Evolutionary conservation across 73 alveolate genomes (phyloP), one percentile per base, ranked within the genome.

Genomic region (Tetrahymena malaccensis): DNA sequence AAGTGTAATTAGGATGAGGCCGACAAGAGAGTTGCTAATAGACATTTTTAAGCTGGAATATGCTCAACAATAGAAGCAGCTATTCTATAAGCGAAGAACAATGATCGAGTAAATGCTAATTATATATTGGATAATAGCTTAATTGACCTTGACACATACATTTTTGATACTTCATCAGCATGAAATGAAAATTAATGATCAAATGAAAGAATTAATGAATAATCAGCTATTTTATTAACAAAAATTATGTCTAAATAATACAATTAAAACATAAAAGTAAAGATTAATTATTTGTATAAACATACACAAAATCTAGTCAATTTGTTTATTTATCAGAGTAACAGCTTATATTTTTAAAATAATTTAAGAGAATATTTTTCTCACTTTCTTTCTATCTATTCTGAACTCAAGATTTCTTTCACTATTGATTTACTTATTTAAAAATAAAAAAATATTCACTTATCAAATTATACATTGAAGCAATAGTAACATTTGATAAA

Each of bases 1-100:
- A 55, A 95, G 43, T 43, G 96, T 34, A 34, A 85, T 55, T 43
- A 85, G n/a, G 93, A 94, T 85, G 94, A 43, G 34, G 85, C 89
- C 0, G 89, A 70, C 37, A 2, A 85, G 11, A 33, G 57, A 31
- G 83, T 94, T 1, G 95, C 89, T 38, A 21, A 25, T 22, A 40
- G 95, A 43, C 97, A 95, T 85, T 56, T 55, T 85, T 34, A 35
- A 6, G 70, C 94, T 25, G 96, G 96, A 17, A 94, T 94, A 19
- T 70, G 89, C 89, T 33, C 89, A 70, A 70, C 89, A n/a, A n/a
- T 70, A 27, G 89, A 70, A 70, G 89, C 89, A 70, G 89, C 89
- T 22, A 27, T 12, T 27, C 37, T 70, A 0, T 31, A 70, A 70
- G 89, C 89, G 0, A 70, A 70, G 19, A 70, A 70, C 17, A 70